Evolutionary conservation across 2,329 filamentous ascomycete genomes (phyloP).

Genomic region (Hirsutella thompsonii): DNA sequence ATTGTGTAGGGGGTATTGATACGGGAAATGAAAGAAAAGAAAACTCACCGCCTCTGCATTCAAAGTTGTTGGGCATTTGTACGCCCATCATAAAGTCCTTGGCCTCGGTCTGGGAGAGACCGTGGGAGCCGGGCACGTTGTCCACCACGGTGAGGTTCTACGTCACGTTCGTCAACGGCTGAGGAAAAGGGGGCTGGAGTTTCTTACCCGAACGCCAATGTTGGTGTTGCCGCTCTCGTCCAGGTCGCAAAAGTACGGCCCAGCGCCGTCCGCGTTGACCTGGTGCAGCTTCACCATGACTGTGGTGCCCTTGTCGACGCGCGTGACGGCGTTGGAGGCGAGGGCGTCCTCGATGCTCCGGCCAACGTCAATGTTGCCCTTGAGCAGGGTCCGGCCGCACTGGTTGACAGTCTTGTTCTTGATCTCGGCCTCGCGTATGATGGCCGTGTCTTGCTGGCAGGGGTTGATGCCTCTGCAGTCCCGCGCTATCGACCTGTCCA

Average conservation of each 20-base stretch:
- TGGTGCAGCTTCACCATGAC: slow-evolving; percentile 14
- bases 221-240: slow-evolving; percentile 31
- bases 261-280: slow-evolving; percentile 7
- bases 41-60: slow-evolving; percentile 37
- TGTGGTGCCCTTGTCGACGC: slow-evolving; percentile 30
- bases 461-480: slow-evolving; percentile 52
- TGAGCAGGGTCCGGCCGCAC: slow-evolving; percentile 48
- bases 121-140: slow-evolving; percentile 45
- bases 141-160: slow-evolving; percentile 37
- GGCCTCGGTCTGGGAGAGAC: slow-evolving; percentile 41
- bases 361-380: slow-evolving; percentile 49
- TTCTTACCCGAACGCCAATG: slow-evolving; percentile 6
- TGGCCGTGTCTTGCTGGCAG: slow-evolving; percentile 52
- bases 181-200: neutral
- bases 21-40: too few relatives aligned
- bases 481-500: slow-evolving; percentile 11
- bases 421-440: slow-evolving; percentile 47
- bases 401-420: slow-evolving; percentile 38
- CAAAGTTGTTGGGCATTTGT: slow-evolving; percentile 33
- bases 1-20: too few relatives aligned
- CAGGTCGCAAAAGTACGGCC: slow-evolving; percentile 41
- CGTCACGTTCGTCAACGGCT: too few relatives aligned
- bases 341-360: slow-evolving; percentile 41
- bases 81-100: slow-evolving; percentile 44
- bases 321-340: slow-evolving; percentile 30